Conservation (phyloP, 352 stramenopile genomes). For the Pythium brachiatum region DNA sequence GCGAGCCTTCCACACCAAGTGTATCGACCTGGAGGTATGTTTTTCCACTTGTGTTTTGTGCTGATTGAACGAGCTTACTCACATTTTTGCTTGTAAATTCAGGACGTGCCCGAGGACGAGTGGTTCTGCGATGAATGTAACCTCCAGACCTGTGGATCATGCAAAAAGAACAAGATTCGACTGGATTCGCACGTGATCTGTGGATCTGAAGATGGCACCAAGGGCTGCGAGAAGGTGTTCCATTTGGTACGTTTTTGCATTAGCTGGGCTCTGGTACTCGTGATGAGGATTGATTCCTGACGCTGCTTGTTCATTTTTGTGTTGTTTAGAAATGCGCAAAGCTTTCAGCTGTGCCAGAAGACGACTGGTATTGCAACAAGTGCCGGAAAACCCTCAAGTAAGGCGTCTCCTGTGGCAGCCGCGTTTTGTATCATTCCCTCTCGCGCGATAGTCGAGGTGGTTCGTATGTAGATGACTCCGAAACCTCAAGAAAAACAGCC, state of each 20-base stretch:
- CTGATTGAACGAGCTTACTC: neutral
- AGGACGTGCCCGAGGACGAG: constrained; percentile 63
- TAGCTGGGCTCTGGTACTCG: neutral
- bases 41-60: neutral
- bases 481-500: neutral
- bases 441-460: neutral
- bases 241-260: constrained; percentile 59
- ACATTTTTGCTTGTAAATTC: neutral
- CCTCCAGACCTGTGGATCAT: constrained; percentile 70
- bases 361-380: constrained; percentile 89
- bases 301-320: constrained; percentile 8
- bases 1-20: constrained; percentile 89
- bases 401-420: neutral
- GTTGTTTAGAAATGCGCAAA: constrained; percentile 82
- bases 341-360: constrained; percentile 67
- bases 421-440: neutral
- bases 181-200: constrained; percentile 90
- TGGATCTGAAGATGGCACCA: constrained; percentile 82
- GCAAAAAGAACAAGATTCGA: constrained; percentile 86
- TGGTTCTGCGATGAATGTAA: constrained; percentile 91
- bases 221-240: constrained; percentile 86
- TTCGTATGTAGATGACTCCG: constrained; percentile 1
- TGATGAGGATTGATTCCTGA: neutral
- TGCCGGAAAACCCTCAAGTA: constrained; percentile 45
- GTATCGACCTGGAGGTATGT: constrained; percentile 59